phyloP scores from a whole-genome alignment of 495 filamentous ascomycete species.

The Chaetomium fimeti region DNA sequence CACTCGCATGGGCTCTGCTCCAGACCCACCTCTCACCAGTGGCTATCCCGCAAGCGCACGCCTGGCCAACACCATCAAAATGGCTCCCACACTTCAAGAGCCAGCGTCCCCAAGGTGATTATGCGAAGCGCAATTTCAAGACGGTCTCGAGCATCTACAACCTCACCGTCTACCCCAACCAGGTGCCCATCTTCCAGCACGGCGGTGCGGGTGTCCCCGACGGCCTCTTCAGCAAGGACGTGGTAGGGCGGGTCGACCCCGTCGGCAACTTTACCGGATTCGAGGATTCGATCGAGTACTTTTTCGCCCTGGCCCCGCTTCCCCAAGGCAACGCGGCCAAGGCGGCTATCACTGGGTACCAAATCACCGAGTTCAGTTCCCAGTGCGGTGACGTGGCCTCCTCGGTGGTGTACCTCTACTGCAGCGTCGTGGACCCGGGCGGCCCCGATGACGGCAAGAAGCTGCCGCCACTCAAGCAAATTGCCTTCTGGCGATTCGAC shows the following conservation, averaged over 20 bases:
- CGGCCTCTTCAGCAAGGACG: conserved; percentile 40
- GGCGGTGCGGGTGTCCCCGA: conserved; percentile 36
- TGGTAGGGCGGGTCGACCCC: conserved; percentile 38
- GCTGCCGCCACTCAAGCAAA: conserved; percentile 37
- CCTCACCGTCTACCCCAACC: conserved; percentile 43
- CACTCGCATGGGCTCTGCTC: conserved; percentile 10
- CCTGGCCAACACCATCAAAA: neutral
- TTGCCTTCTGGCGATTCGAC: conserved; percentile 43
- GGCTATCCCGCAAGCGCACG: neutral
- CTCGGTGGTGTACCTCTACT: conserved; percentile 41
- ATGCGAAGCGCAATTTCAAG: conserved; percentile 37
- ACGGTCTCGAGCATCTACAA: conserved; percentile 43
- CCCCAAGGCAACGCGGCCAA: conserved; percentile 30
- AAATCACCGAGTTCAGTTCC: conserved; percentile 40
- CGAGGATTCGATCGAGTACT: conserved; percentile 43
- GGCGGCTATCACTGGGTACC: conserved; percentile 34
- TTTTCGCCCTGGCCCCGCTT: conserved; percentile 41
- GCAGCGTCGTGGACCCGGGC: conserved; percentile 34
- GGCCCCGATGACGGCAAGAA: conserved; percentile 29
- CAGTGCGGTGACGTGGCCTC: conserved; percentile 36
- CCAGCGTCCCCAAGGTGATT: conserved; percentile 12
- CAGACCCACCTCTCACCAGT: neutral
- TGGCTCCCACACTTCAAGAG: conserved; percentile 18
- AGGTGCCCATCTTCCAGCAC: conserved; percentile 37
- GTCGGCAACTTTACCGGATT: conserved; percentile 42